Conservation (phyloP, 2,329 filamentous ascomycete species). For the Mycocentrospora acerina region DNA sequence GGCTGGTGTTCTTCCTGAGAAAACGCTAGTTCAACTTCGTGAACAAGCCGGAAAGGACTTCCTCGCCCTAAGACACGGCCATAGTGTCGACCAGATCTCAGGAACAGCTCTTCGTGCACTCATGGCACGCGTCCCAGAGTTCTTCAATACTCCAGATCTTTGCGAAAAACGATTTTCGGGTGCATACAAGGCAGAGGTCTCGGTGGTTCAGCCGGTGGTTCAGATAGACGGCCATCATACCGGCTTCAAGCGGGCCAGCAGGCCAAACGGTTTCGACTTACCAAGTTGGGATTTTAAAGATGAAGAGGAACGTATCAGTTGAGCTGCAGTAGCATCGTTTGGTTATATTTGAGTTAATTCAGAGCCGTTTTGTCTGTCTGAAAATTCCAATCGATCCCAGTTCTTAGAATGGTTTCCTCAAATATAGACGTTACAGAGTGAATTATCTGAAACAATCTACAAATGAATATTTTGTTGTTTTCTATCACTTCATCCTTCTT, state of each 20-base stretch:
- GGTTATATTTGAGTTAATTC: no score
- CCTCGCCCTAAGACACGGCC: slow-evolving; percentile 58
- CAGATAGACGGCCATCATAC: slow-evolving; percentile 52
- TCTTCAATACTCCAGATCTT: slow-evolving; percentile 54
- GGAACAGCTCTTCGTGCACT: slow-evolving; percentile 59
- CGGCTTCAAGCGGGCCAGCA: slow-evolving; percentile 49
- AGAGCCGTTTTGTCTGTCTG: no score
- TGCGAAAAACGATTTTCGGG: slow-evolving; percentile 54
- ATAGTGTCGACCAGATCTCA: slow-evolving; percentile 67
- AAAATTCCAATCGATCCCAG: no score
- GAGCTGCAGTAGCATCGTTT: no score
- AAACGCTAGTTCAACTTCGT: slow-evolving; percentile 56
- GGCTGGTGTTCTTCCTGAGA: slow-evolving; percentile 57
- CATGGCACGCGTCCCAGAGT: slow-evolving; percentile 54
- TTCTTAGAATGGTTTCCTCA: no score
- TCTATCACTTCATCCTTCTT: no score
- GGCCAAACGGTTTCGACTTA: slow-evolving; percentile 55
- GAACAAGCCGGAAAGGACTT: slow-evolving; percentile 55
- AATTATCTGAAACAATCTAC: no score
- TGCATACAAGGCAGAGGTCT: slow-evolving; percentile 48
- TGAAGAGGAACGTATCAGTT: slow-evolving; percentile 43
- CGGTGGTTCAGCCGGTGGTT: slow-evolving; percentile 50
- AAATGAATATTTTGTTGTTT: no score
- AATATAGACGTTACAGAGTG: no score
- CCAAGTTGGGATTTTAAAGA: slow-evolving; percentile 52